phyloP scores from a whole-genome alignment of 2,329 filamentous ascomycete genomes.

The Beauveria brongniartii region DNA sequence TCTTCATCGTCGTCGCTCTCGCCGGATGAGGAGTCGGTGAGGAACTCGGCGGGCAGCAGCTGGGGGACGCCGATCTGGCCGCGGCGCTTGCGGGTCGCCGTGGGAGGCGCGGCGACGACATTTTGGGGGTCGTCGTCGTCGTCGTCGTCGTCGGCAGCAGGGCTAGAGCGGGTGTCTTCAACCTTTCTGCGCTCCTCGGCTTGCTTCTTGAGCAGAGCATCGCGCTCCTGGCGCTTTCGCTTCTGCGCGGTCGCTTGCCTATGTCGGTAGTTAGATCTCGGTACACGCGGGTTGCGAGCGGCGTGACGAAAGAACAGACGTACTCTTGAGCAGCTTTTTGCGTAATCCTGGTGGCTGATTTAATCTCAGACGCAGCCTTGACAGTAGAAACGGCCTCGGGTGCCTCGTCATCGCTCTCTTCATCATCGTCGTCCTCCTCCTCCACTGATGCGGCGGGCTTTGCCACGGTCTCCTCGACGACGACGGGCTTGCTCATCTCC shows the following conservation, averaged over 20 bases:
- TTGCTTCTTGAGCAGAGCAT: slow-evolving; percentile 47
- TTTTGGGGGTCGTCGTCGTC: slow-evolving; percentile 15
- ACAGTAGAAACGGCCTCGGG: slow-evolving; percentile 51
- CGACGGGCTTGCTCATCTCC: slow-evolving; percentile 17
- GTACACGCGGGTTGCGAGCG: too few relatives aligned
- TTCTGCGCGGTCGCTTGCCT: slow-evolving; percentile 45
- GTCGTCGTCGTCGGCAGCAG: slow-evolving; percentile 15
- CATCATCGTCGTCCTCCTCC: slow-evolving; percentile 31
- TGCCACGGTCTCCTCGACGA: slow-evolving; percentile 11
- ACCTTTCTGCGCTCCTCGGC: slow-evolving; percentile 40
- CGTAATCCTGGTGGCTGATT: slow-evolving; percentile 37
- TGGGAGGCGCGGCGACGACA: slow-evolving; percentile 9
- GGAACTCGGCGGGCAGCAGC: slow-evolving; percentile 44
- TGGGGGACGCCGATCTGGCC: slow-evolving; percentile 27
- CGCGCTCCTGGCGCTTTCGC: slow-evolving; percentile 47
- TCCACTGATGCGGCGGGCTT: slow-evolving; percentile 16
- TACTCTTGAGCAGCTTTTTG: slow-evolving; percentile 45
- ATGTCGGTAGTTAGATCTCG: background rate
- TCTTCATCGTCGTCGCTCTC: slow-evolving; percentile 28
- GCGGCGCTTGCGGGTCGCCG: background rate
- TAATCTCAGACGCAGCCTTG: slow-evolving; percentile 37
- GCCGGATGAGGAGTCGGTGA: slow-evolving; percentile 45
- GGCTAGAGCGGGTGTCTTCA: slow-evolving; percentile 18
- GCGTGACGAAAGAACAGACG: slow-evolving; percentile 17
- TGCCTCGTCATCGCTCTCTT: slow-evolving; percentile 44